A percentile compares a stretch with the other conserved stretches of the same genome.
Conservation (phyloP, 441 rosid species). For the Adansonia rubrostipa region DNA sequence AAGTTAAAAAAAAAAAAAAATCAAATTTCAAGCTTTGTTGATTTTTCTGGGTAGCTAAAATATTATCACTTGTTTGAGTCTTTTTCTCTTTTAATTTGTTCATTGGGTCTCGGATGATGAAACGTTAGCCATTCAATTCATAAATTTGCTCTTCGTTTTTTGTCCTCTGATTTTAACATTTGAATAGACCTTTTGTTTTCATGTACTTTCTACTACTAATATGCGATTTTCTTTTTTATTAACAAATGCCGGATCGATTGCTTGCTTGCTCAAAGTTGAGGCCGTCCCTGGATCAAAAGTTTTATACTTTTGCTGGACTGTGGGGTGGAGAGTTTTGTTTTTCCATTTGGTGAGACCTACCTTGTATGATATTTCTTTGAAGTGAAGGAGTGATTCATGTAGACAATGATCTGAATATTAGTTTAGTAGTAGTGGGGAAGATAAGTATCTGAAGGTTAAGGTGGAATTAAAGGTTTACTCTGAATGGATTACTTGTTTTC, state of each 20-base stretch:
- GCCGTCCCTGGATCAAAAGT: background rate
- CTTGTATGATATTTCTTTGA: background rate
- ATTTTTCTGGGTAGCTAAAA: conserved; percentile 1
- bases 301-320: background rate
- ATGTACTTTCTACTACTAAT: background rate
- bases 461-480: conserved; percentile 18
- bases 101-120: conserved; percentile 8
- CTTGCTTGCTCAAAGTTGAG: conserved; percentile 17
- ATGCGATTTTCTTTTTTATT: conserved; percentile 12
- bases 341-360: background rate
- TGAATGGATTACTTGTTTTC: conserved; percentile 49
- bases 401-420: background rate
- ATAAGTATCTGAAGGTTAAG: conserved; percentile 14
- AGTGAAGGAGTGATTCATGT: conserved; percentile 10
- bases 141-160: background rate
- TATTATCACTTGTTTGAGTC: background rate
- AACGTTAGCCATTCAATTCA: background rate
- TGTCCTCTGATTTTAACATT: background rate
- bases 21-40: conserved; percentile 4
- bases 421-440: background rate
- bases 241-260: conserved; percentile 31
- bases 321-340: background rate
- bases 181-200: background rate
- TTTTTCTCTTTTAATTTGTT: conserved; percentile 3
- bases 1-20: background rate